Percentiles rank a stretch among this genome's conserved stretches.
Evolutionary conservation across 2,329 filamentous ascomycete species (phyloP).

Genomic region (Microdochium trichocladiopsis): DNA sequence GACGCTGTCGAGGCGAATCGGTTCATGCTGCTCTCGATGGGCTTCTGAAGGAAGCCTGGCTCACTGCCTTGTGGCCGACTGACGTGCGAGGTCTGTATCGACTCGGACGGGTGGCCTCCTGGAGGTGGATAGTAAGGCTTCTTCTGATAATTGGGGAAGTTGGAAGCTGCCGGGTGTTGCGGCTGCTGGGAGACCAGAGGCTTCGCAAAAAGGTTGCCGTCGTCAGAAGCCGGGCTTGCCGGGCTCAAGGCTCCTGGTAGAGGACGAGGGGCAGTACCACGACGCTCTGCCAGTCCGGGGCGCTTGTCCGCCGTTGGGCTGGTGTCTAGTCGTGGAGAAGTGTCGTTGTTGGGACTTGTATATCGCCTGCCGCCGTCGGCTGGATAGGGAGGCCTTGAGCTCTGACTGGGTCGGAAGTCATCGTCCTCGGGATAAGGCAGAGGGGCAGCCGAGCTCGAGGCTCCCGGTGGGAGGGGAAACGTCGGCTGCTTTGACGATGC

Average conservation of each 20-base stretch:
- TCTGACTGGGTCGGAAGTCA: constrained; percentile 34
- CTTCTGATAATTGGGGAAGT: constrained; percentile 43
- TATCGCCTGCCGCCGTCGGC: constrained; percentile 29
- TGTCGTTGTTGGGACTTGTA: constrained; percentile 35
- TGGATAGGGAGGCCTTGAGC: constrained; percentile 31
- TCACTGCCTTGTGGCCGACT: constrained; percentile 19
- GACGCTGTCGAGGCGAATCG: constrained; percentile 77
- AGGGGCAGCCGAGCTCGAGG: constrained; percentile 61
- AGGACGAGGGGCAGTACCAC: constrained; percentile 75
- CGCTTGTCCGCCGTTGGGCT: constrained; percentile 49
- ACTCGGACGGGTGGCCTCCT: constrained; percentile 15
- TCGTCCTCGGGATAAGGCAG: constrained; percentile 71
- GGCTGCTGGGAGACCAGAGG: constrained; percentile 40
- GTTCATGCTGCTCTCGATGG: constrained; percentile 45
- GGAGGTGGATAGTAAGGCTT: constrained; percentile 57
- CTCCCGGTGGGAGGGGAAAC: constrained; percentile 60
- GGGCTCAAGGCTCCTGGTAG: constrained; percentile 61
- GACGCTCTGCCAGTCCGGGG: constrained; percentile 69
- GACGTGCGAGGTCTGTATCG: constrained; percentile 16
- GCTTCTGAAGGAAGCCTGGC: constrained; percentile 27
- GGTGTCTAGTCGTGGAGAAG: constrained; percentile 46
- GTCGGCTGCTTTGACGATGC: constrained; percentile 40
- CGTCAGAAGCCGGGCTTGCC: constrained; percentile 67
- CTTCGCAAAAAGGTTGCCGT: constrained; percentile 73
- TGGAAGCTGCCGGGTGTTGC: constrained; percentile 29